Conservation (phyloP, 768 basidiomycete species). For the Tubosaeta brunneosetosa region DNA sequence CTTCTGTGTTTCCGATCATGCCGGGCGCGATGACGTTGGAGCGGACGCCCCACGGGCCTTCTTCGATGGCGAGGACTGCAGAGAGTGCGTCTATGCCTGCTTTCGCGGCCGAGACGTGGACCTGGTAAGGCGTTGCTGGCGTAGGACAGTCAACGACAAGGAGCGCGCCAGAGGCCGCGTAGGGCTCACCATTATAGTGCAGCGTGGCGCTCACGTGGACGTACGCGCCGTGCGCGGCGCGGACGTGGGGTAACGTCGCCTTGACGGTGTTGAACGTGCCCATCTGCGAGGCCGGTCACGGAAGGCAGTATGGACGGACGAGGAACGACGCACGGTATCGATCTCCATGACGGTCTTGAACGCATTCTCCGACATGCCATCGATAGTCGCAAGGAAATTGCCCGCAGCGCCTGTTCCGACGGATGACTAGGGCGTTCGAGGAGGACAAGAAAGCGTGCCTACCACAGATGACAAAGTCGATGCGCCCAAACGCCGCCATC, state of each 20-base stretch:
- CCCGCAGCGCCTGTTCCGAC: constrained; percentile 75
- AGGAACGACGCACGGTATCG: constrained; percentile 60
- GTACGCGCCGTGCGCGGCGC: constrained; percentile 72
- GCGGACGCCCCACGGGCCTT: constrained; percentile 91
- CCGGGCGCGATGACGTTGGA: constrained; percentile 86
- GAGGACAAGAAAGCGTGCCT: constrained; percentile 16
- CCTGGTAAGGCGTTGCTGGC: constrained; percentile 77
- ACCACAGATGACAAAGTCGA: constrained; percentile 97
- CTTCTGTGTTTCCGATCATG: constrained; percentile 77
- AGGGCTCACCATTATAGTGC: constrained; percentile 65
- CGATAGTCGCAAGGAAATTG: constrained; percentile 89
- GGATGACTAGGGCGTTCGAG: neutral
- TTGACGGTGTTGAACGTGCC: constrained; percentile 95
- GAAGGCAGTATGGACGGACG: neutral
- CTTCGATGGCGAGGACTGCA: constrained; percentile 83
- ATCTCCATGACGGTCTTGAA: constrained; percentile 93
- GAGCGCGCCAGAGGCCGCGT: neutral
- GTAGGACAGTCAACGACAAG: neutral
- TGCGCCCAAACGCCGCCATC: constrained; percentile 72
- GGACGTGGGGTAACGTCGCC: constrained; percentile 74
- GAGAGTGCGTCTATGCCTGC: constrained; percentile 90
- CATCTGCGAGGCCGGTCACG: constrained; percentile 42
- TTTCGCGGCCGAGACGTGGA: constrained; percentile 92
- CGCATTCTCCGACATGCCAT: constrained; percentile 79
- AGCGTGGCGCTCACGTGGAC: constrained; percentile 87